phyloP scores from a whole-genome alignment of 2,329 filamentous ascomycete species.

The Aureobasidium uvarum region DNA sequence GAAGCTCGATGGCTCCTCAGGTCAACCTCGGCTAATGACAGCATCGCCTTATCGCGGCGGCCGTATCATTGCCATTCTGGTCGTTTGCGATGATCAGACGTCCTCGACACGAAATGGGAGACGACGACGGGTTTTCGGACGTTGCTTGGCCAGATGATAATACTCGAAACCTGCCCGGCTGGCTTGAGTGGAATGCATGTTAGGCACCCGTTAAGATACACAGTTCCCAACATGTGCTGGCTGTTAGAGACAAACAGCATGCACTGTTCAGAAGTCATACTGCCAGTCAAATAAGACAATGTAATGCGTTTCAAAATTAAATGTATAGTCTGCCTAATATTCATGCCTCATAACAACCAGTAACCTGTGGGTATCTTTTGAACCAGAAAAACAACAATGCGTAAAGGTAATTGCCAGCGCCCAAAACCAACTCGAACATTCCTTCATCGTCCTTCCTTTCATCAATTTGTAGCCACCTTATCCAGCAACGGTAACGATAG shows the following conservation, averaged over 20 bases:
- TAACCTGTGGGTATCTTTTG: constrained; percentile 8
- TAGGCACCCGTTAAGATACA: background rate
- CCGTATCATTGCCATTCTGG: too few relatives aligned
- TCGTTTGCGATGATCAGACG: background rate
- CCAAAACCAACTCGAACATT: background rate
- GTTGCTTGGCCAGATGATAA: background rate
- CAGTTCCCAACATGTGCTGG: background rate
- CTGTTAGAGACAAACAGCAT: background rate
- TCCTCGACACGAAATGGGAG: background rate
- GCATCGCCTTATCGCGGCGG: background rate
- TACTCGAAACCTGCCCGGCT: background rate
- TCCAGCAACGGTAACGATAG: constrained; percentile 5
- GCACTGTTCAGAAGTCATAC: too few relatives aligned
- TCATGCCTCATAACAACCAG: constrained; percentile 4
- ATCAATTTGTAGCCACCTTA: background rate
- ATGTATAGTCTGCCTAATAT: background rate
- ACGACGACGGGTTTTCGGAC: background rate
- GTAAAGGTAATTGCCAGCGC: background rate
- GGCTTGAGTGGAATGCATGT: background rate
- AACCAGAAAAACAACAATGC: background rate
- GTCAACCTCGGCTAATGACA: constrained; percentile 1
- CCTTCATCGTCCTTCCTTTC: background rate
- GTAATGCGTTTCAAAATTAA: background rate
- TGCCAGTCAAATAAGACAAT: background rate
- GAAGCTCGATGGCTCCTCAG: background rate